These are phyloP conservation scores for Venturia aucupariae DNA, from an alignment of 2,329 filamentous ascomycete genomes.

Conservation along the genomic window DNA sequence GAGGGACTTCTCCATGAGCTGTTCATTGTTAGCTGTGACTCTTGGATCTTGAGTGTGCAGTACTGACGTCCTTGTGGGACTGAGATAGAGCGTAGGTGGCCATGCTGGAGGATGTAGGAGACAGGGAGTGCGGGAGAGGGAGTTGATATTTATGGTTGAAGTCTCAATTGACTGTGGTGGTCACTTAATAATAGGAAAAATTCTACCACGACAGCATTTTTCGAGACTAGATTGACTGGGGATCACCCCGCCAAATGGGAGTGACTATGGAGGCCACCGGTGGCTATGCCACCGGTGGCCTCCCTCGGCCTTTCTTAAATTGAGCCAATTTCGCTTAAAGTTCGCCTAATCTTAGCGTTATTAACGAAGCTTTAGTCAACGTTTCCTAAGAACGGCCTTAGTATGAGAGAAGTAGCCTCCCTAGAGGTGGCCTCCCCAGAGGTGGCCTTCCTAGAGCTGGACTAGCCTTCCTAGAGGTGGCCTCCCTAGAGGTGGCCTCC, in stretches of 20 bases:
- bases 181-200: neutral
- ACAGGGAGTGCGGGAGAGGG: neutral
- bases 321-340: no score
- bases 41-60: slow-evolving; percentile 16
- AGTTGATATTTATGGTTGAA: neutral
- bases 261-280: no score
- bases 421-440: no score
- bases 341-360: no score
- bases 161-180: neutral
- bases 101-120: slow-evolving; percentile 5
- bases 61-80: slow-evolving; percentile 55
- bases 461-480: no score
- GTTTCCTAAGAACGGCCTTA: no score
- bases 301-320: no score
- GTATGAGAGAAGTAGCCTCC: no score
- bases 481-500: no score
- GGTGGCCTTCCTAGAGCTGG: no score
- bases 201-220: neutral
- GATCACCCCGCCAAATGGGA: neutral
- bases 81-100: slow-evolving; percentile 54
- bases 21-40: slow-evolving; percentile 16
- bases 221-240: neutral
- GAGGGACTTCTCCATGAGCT: slow-evolving; percentile 96
- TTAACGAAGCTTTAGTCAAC: no score
- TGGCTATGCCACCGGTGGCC: no score